Percentiles rank a stretch among this genome's conserved stretches.
phyloP scores from a whole-genome alignment of 1,139 yeast genomes.

The Sugiyamaella paludigena region DNA sequence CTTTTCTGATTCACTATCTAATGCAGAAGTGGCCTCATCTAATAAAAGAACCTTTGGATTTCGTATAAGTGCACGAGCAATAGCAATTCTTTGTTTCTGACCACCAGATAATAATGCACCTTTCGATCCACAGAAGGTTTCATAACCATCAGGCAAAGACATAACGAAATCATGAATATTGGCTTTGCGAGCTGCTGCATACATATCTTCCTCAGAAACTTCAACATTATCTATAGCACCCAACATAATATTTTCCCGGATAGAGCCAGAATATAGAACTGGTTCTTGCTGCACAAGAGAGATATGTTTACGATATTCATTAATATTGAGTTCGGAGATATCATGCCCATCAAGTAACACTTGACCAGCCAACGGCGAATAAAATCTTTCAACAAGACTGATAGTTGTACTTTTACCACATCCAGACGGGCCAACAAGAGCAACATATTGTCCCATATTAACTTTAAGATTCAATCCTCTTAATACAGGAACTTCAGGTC shows the following conservation, averaged over 20 bases:
- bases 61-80: constrained; percentile 72
- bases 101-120: constrained; percentile 83
- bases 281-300: constrained; percentile 91
- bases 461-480: constrained; percentile 63
- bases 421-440: constrained; percentile 95
- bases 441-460: constrained; percentile 79
- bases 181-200: constrained; percentile 71
- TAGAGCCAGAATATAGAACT: constrained; percentile 79
- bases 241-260: constrained; percentile 75
- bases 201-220: constrained; percentile 60
- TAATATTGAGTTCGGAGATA: constrained; percentile 65
- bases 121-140: constrained; percentile 79
- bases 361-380: constrained; percentile 66
- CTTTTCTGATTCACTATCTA: constrained; percentile 79
- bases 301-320: constrained; percentile 65
- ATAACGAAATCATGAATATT: constrained; percentile 76
- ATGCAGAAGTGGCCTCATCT: constrained; percentile 80
- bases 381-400: constrained; percentile 74
- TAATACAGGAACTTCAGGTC: constrained; percentile 72
- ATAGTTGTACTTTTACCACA: constrained; percentile 92
- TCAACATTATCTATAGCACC: constrained; percentile 56
- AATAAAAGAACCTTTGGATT: constrained; percentile 63
- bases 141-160: constrained; percentile 77
- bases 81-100: constrained; percentile 76
- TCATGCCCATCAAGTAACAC: constrained; percentile 70